A percentile compares a stretch with the other conserved stretches of the same genome.
Conservation (phyloP, 2,329 filamentous ascomycete species). For the Lasiodiplodia citricola region DNA sequence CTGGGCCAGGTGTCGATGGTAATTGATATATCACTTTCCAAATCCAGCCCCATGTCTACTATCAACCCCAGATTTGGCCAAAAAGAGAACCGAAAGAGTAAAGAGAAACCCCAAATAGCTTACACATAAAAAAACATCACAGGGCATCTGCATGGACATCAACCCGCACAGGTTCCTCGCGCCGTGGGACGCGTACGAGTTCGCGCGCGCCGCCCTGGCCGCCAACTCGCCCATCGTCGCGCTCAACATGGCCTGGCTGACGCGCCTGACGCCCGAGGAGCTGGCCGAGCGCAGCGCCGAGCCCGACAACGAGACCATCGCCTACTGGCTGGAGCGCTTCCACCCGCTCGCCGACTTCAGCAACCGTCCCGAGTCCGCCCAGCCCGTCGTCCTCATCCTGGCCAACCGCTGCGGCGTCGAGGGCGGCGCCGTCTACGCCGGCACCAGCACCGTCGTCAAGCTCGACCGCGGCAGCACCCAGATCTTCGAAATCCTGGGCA, state of each 20-base stretch:
- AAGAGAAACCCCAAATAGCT: neutral
- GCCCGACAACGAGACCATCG: conserved; percentile 74
- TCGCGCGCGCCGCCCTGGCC: conserved; percentile 62
- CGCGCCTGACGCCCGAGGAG: conserved; percentile 58
- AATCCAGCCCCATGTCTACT: neutral
- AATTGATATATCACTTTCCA: neutral
- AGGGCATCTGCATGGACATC: conserved; percentile 63
- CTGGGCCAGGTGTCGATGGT: conserved; percentile 38
- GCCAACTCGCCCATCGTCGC: conserved; percentile 67
- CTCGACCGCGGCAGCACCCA: conserved; percentile 69
- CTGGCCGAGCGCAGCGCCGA: conserved; percentile 53
- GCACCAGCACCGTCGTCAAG: conserved; percentile 73
- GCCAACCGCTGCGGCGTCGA: conserved; percentile 74
- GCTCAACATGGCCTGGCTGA: conserved; percentile 80
- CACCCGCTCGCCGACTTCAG: conserved; percentile 58
- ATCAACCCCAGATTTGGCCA: too few relatives aligned
- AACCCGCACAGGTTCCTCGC: conserved; percentile 67
- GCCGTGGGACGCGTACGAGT: conserved; percentile 65
- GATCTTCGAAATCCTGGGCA: conserved; percentile 72
- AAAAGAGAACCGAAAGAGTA: too few relatives aligned
- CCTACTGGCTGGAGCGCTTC: conserved; percentile 76
- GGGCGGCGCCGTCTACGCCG: conserved; percentile 70
- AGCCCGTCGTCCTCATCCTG: conserved; percentile 70
- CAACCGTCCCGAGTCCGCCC: neutral
- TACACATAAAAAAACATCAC: neutral